A percentile compares a stretch with the other conserved stretches of the same genome.
Conservation (phyloP, 192 early-diverging fungal genomes). For the Podila epicladia region DNA sequence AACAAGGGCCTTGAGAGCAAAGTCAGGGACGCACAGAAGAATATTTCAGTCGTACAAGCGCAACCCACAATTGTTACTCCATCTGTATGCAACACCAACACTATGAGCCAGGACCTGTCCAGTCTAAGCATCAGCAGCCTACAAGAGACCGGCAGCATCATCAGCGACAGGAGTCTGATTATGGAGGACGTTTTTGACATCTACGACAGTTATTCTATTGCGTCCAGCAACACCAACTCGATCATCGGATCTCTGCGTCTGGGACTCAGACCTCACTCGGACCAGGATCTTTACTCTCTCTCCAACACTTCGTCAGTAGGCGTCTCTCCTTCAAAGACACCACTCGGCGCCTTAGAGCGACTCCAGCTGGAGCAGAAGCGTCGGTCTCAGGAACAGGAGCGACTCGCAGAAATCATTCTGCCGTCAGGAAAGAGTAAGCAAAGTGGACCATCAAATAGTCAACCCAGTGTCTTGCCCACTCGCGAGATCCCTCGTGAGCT, state of each 20-base stretch:
- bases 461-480: constrained; percentile 1
- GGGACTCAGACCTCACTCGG: neutral
- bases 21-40: neutral
- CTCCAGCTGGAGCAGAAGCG: constrained; percentile 22
- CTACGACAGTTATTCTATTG: constrained; percentile 9
- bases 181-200: constrained; percentile 44
- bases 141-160: constrained; percentile 19
- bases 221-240: constrained; percentile 4
- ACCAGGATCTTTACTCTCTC: neutral
- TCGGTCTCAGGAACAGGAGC: constrained; percentile 27
- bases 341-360: constrained; percentile 25
- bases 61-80: neutral
- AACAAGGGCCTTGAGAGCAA: constrained; percentile 1
- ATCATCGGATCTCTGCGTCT: neutral
- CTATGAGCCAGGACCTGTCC: constrained; percentile 33
- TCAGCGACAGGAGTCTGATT: constrained; percentile 19
- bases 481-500: constrained; percentile 11
- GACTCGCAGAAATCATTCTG: constrained; percentile 12
- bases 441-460: neutral
- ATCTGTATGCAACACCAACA: neutral
- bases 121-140: constrained; percentile 25
- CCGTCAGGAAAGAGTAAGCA: neutral
- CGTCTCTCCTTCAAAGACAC: neutral
- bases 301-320: neutral
- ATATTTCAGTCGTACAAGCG: neutral